Percentiles rank a stretch among this genome's conserved stretches.
Evolutionary conservation across 1,139 yeast species (phyloP).

Genomic region (Saccharomyces hybrid): DNA sequence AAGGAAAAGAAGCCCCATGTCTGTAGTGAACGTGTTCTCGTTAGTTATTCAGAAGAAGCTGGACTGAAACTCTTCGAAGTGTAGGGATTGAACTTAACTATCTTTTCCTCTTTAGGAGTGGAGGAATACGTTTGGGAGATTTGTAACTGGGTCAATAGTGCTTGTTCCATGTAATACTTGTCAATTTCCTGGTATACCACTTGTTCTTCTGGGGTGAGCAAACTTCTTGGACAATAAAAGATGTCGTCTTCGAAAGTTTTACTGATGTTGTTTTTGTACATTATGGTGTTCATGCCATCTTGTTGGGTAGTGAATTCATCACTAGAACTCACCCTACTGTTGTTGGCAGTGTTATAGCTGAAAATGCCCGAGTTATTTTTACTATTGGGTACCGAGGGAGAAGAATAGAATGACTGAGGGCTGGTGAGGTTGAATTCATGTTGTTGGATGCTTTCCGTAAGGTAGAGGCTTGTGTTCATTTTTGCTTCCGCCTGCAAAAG

Average conservation of each 20-base stretch:
- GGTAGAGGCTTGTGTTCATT: background rate
- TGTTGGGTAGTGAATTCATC: background rate
- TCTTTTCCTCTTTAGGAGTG: conserved; percentile 3
- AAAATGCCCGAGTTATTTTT: background rate
- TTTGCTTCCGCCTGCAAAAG: background rate
- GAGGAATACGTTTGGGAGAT: conserved; percentile 8
- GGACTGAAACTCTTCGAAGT: conserved; percentile 34
- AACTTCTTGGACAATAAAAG: conserved; percentile 24
- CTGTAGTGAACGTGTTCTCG: conserved; percentile 2
- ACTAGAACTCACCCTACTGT: conserved; percentile 12
- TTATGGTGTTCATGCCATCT: conserved; percentile 8
- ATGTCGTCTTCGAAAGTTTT: conserved; percentile 28
- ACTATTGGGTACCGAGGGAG: background rate
- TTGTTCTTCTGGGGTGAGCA: conserved; percentile 18
- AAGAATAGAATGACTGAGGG: background rate
- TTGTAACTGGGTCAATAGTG: conserved; percentile 6
- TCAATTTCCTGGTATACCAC: conserved; percentile 18
- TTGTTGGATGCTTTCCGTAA: background rate
- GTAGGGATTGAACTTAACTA: conserved; percentile 22
- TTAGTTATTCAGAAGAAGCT: conserved; percentile 3
- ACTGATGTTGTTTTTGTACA: conserved; percentile 15
- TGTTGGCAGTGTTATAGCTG: background rate
- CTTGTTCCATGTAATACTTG: conserved; percentile 9
- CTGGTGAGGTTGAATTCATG: background rate
- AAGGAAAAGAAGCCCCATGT: background rate